Base-by-base conservation (phyloP, 179 eudicot species). In the Drosera spatulata region DNA sequence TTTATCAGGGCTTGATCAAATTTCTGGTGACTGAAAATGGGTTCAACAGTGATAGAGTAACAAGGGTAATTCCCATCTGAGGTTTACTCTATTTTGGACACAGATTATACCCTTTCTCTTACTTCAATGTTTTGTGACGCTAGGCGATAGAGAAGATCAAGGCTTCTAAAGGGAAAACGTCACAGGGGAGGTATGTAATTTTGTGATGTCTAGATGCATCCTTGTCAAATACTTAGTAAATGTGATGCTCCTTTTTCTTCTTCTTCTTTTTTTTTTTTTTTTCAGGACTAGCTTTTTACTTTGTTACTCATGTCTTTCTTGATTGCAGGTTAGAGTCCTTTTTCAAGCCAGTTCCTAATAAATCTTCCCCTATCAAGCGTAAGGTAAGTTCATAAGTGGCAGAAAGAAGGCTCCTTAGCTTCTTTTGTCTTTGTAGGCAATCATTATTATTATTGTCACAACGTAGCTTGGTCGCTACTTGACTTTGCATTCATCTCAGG, bases 91-190 rank as follows among this genome's bases (percentile, higher is more conserved):
- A 13, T 49, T 44, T 4, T 62, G 46, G 44, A 43, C n/a, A 47
- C 38, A 42, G 9, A 37, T 53, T 47, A 48, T 57, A 10, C 53
- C 53, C 55, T 14, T 22, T 50, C 7, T 51, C 45, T 48, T 33
- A 14, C 43, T 48, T 22, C 60, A 12, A 49, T 12, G 45, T 52
- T 54, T 47, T 66, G 37, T 43, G 53, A 39, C 65, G 56, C 53
- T n/a, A 88, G 97, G 88, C 97, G 13, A 84, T 85, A 68, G 95
- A 88, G 74, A 91, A 85, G 69, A 85, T 91, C 72, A 91, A 91
- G 72, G 91, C 97, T 57, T 94, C 96, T 52, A 91, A 85, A 75
- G 71, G 66, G 56, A 91, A 91, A 77, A 79, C 90, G 39, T 73
- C 93, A 56, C 91, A 88, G 66, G 94, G 88, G 58, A 75, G 96